Percentiles rank a stretch among this genome's conserved stretches.
Conservation (phyloP, 352 stramenopile species). For the Pythium biforme region DNA sequence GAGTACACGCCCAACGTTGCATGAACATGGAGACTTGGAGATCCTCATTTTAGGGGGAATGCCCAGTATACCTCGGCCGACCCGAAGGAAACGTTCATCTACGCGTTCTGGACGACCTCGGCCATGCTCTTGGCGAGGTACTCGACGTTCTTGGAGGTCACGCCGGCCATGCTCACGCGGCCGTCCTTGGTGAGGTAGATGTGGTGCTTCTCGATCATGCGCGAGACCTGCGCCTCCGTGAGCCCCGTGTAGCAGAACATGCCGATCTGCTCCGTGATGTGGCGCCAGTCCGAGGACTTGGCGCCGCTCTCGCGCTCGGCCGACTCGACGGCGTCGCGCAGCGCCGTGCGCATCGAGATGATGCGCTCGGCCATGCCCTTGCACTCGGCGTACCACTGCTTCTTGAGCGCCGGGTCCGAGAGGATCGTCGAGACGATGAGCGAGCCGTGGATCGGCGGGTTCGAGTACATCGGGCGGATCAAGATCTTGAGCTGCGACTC, state of each 20-base stretch:
- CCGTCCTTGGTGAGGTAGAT: conserved; percentile 99
- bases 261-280: conserved; percentile 98
- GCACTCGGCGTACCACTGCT: conserved; percentile 94
- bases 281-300: conserved; percentile 90
- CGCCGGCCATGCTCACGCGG: conserved; percentile 96
- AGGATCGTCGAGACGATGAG: conserved; percentile 97
- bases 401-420: conserved; percentile 89
- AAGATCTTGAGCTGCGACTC: conserved; percentile 98
- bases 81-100: conserved; percentile 16
- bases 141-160: conserved; percentile 96
- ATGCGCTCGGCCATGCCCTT: conserved; percentile 96
- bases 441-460: conserved; percentile 97
- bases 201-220: conserved; percentile 95
- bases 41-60: too few species aligned
- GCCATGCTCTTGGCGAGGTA: conserved; percentile 96
- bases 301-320: conserved; percentile 78
- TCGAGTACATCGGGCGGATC: conserved; percentile 99
- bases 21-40: too few species aligned
- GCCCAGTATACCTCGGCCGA: too few species aligned
- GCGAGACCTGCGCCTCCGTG: conserved; percentile 92
- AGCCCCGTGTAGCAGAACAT: conserved; percentile 99
- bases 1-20: too few species aligned
- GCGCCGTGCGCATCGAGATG: conserved; percentile 89
- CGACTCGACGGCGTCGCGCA: conserved; percentile 82
- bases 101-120: conserved; percentile 90